Base-by-base conservation (phyloP, 2,329 filamentous ascomycete species). In the Alternaria sp. region DNA sequence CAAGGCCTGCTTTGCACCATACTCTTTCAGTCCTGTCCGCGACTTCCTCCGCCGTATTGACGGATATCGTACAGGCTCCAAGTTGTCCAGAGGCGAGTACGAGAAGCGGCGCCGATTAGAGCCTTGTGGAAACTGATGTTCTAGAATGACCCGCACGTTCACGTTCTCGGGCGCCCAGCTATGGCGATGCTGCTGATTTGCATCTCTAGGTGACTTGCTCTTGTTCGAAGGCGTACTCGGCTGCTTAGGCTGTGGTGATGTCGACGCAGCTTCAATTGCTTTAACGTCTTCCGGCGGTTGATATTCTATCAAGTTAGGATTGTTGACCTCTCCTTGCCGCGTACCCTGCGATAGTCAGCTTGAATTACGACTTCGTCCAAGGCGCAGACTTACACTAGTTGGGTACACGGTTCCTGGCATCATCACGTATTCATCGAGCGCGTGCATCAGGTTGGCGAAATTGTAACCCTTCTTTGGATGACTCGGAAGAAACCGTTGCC, bases 401-500 rank as follows among this genome's bases (percentile, higher is more conserved):
- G 77, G 74, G 62, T 78, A 80, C 25, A 78, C 78, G 30, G 79
- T 80, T 5, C 81, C 81, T 6, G 81, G 81, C 77, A 83, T 79
- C 36, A 73, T 74, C 3, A 83, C 81, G 57, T 83, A 84, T 22
- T 82, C 78, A 45, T 84, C 81, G 40, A 84, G 76, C 5, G 72
- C 40, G 41, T 66, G 67, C 38, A 75, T 77, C 28, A 84, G 51
- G 11, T 74, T 74, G 4, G 81, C 81, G 67, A 83, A 84, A 58
- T 84, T 84, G 69, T 82, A 84, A 0, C 82, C 81, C 32, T 69
- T 72, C 5, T 62, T 68, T 3, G 70, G 66, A 16, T 72, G 67
- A 2, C 68, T 63, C 5, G 81, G 80, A 36, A 77, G 69, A 58
- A 84, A 84, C 6, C 76, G 72, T 62, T 84, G 82, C 2, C 82